Evolutionary conservation across 2,329 filamentous ascomycete genomes (phyloP), one percentile per base, ranked within the genome.

Genomic region (Fonsecaea monophora): DNA sequence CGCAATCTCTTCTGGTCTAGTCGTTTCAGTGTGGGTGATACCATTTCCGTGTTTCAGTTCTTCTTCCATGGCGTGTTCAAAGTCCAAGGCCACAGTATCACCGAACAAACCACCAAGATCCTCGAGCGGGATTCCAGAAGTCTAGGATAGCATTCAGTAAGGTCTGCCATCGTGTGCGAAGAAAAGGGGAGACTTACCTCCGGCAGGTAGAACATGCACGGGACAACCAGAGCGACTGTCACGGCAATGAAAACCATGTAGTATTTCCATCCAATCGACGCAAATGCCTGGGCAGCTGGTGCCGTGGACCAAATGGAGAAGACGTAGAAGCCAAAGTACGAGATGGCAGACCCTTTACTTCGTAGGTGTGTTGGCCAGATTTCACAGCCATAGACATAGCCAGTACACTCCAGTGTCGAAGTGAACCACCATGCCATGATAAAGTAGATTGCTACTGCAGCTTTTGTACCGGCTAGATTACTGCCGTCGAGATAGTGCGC

Each of bases 401-500:
- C 63, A 3, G 56, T 57, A n/a, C 64, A 62, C 15, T 68, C 66
- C 4, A 70, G 18, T 25, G 66, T 67, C 40, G 77, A 80, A 42
- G 74, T 76, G 76, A 77, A 81, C 69, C 75, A 81, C 60, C 76
- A 70, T 45, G 77, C 76, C 61, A 76, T 78, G 67, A 79, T 74
- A 70, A 78, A 80, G 56, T 78, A 73, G 71, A 80, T 79, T 64
- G 80, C 79, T 0, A 80, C 75, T 2, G 75, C 77, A 4, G 76
- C 78, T 21, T 73, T 73, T 10, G 76, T 74, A 3, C 75, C 72
- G 2, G 62, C 66, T 8, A 54, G 34, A 63, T 79, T 78, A 34
- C 67, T 70, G 2, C 76, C 77, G 38, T 74, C 73, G 0, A 78
- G 74, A 59, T 73, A 80, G 6, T 66, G 42, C 0, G 77, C 78